A percentile compares a stretch with the other conserved stretches of the same genome.
These are phyloP conservation scores for Ganoderma meredithae DNA, from an alignment of 1,284 basidiomycete genomes.

Conservation along the genomic window DNA sequence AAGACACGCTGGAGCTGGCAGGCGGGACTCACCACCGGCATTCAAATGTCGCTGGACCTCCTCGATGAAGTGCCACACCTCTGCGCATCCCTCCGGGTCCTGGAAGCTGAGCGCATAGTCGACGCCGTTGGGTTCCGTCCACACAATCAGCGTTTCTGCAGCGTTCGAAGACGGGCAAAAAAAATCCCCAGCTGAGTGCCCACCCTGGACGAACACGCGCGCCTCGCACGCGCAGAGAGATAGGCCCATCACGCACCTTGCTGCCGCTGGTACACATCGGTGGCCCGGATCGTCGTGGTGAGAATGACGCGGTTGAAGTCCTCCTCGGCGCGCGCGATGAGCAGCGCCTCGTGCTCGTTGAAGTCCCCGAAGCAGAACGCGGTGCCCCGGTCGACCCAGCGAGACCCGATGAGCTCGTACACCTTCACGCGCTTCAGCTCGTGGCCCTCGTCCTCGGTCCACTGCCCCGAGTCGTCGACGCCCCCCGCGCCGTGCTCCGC, in stretches of 20 bases:
- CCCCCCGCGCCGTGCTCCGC: conserved; percentile 25
- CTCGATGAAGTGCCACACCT: conserved; percentile 97
- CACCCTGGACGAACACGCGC: conserved; percentile 14
- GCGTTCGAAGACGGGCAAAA: conserved; percentile 6
- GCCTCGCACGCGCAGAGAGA: conserved; percentile 20
- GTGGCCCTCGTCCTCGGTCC: conserved; percentile 46
- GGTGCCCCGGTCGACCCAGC: conserved; percentile 94
- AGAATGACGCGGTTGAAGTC: conserved; percentile 76
- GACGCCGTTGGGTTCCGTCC: conserved; percentile 95
- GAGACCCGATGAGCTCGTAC: conserved; percentile 88
- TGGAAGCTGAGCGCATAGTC: conserved; percentile 99
- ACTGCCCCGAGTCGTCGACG: conserved; percentile 43
- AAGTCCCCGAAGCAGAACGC: conserved; percentile 93
- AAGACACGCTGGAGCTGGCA: conserved; percentile 17
- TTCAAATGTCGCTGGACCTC: conserved; percentile 92
- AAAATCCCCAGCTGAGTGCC: conserved; percentile 11
- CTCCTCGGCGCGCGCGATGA: conserved; percentile 85
- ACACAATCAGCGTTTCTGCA: conserved; percentile 96
- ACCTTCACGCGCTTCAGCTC: conserved; percentile 64
- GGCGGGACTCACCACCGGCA: conserved; percentile 55
- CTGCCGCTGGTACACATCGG: conserved; percentile 91
- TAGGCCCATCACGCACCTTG: conserved; percentile 69
- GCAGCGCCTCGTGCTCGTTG: conserved; percentile 82
- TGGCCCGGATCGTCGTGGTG: conserved; percentile 77
- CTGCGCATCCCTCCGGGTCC: conserved; percentile 93